Evolutionary conservation across 352 stramenopile genomes (phyloP).

Genomic region (Globisporangium cederbergense): DNA sequence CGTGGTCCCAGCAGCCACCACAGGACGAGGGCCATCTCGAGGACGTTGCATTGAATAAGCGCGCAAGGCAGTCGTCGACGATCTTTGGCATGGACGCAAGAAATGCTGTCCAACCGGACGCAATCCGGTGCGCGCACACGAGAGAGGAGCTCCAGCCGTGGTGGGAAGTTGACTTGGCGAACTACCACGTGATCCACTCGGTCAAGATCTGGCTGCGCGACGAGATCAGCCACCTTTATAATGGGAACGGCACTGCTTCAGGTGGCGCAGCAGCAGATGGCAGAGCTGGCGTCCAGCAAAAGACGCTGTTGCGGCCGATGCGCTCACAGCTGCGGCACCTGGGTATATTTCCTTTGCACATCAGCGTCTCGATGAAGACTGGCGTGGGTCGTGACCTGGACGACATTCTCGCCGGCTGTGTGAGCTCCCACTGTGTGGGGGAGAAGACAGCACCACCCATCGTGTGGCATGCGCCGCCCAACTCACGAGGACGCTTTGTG

Average conservation of each 20-base stretch:
- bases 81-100: slow-evolving; percentile 35
- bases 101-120: slow-evolving; percentile 29
- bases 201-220: slow-evolving; percentile 42
- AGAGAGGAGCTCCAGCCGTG: slow-evolving; percentile 51
- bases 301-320: slow-evolving; percentile 8
- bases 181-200: slow-evolving; percentile 46
- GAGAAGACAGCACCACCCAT: slow-evolving; percentile 30
- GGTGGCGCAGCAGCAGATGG: not conserved
- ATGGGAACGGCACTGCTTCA: not conserved
- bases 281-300: not conserved
- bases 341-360: slow-evolving; percentile 45
- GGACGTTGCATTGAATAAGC: slow-evolving; percentile 38
- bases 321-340: slow-evolving; percentile 13
- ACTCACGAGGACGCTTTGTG: slow-evolving; percentile 55
- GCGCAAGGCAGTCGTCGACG: slow-evolving; percentile 43
- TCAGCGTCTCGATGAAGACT: slow-evolving; percentile 65
- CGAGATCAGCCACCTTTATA: slow-evolving; percentile 35
- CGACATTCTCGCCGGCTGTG: slow-evolving; percentile 49
- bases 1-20: slow-evolving; percentile 26
- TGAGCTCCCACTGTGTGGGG: slow-evolving; percentile 33
- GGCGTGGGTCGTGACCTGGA: slow-evolving; percentile 53
- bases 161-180: slow-evolving; percentile 54
- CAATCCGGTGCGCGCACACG: slow-evolving; percentile 32
- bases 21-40: slow-evolving; percentile 21
- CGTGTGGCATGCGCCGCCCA: slow-evolving; percentile 45